A percentile compares a stretch with the other conserved stretches of the same genome.
These are phyloP conservation scores for Tuber borchii DNA, from an alignment of 495 filamentous ascomycete species.

Conservation along the genomic window DNA sequence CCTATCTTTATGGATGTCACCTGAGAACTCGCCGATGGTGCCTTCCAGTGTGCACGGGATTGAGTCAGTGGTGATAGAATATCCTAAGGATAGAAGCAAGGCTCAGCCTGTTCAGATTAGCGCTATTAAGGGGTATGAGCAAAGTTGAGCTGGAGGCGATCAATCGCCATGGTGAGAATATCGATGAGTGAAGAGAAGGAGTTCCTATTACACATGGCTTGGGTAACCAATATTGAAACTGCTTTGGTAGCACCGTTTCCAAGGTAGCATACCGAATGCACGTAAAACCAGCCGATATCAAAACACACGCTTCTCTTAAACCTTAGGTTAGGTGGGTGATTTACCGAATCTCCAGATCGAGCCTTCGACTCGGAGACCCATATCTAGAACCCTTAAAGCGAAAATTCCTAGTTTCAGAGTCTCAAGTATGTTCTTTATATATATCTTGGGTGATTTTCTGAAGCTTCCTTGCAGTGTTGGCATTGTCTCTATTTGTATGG, in stretches of 20 bases:
- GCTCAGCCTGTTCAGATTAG: neutral
- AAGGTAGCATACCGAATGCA: neutral
- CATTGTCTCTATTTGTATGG: neutral
- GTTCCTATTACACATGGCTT: neutral
- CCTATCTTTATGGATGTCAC: neutral
- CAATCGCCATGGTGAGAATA: neutral
- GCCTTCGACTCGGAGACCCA: neutral
- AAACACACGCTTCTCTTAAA: neutral
- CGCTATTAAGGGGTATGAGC: neutral
- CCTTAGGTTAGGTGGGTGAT: neutral
- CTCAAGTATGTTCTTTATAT: neutral
- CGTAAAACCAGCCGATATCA: neutral
- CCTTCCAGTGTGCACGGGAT: neutral
- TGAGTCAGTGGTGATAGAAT: neutral
- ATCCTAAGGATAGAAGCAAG: neutral
- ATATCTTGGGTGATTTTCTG: neutral
- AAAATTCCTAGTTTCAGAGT: neutral
- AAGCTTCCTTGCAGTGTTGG: neutral
- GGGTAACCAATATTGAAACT: neutral
- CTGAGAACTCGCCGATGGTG: neutral
- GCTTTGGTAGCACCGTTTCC: neutral
- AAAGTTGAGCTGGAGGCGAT: neutral
- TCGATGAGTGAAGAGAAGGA: neutral
- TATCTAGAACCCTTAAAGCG: neutral
- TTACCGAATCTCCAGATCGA: neutral